Conservation (phyloP, 495 filamentous ascomycete genomes). For the Geopyxis carbonaria region DNA sequence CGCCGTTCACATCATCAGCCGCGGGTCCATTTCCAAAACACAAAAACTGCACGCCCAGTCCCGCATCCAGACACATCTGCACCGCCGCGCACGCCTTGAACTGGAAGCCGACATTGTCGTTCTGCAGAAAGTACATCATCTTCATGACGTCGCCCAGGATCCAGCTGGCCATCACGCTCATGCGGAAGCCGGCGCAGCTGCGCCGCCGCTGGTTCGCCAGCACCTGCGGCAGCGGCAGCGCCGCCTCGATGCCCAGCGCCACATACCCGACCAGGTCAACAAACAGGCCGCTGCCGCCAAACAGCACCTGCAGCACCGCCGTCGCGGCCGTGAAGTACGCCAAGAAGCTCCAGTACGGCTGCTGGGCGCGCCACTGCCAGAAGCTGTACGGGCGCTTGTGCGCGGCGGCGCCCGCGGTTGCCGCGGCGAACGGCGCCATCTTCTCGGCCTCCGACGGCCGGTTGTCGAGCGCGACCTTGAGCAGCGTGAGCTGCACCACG, state of each 20-base stretch:
- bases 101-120: constrained; percentile 58
- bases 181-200: constrained; percentile 77
- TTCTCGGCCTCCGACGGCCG: constrained; percentile 47
- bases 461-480: constrained; percentile 81
- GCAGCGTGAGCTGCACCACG: constrained; percentile 56
- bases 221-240: constrained; percentile 78
- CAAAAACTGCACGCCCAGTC: constrained; percentile 71
- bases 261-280: constrained; percentile 57
- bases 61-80: constrained; percentile 70
- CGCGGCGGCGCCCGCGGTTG: constrained; percentile 15
- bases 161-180: constrained; percentile 78
- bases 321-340: constrained; percentile 50
- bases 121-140: constrained; percentile 80
- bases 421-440: constrained; percentile 22
- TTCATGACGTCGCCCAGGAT: constrained; percentile 86
- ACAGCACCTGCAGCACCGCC: constrained; percentile 49
- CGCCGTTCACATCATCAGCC: constrained; percentile 1
- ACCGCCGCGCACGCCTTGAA: constrained; percentile 90
- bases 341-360: constrained; percentile 86
- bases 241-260: constrained; percentile 80
- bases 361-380: constrained; percentile 77
- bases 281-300: constrained; percentile 52
- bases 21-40: constrained; percentile 48
- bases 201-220: constrained; percentile 56
- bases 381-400: constrained; percentile 63